Conservation (phyloP, 768 basidiomycete species). For the Suillus placidus region DNA sequence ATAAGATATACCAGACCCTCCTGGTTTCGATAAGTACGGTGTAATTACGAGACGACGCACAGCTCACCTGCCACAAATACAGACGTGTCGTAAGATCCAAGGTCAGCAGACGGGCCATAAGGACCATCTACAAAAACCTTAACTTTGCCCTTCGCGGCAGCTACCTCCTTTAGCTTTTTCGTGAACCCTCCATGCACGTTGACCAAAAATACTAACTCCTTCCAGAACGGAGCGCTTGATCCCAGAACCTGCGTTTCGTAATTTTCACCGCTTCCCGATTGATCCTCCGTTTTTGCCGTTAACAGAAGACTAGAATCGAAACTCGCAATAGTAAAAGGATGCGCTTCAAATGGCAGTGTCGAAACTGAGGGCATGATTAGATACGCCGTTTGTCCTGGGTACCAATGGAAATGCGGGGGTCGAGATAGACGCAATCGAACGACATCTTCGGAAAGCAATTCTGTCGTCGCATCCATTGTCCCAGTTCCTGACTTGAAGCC, state of each 20-base stretch:
- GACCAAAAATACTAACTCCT: slow-evolving; percentile 54
- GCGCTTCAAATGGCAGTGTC: slow-evolving; percentile 44
- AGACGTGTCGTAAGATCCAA: slow-evolving; percentile 41
- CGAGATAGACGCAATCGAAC: slow-evolving; percentile 45
- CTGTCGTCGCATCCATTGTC: slow-evolving; percentile 39
- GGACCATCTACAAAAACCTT: slow-evolving; percentile 50
- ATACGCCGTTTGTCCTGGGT: slow-evolving; percentile 52
- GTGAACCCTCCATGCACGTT: slow-evolving; percentile 60
- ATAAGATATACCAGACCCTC: slow-evolving; percentile 54
- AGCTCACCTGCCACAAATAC: slow-evolving; percentile 45
- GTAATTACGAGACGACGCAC: neutral
- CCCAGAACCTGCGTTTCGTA: neutral
- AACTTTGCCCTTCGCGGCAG: slow-evolving; percentile 29
- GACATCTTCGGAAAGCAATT: slow-evolving; percentile 43
- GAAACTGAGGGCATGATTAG: slow-evolving; percentile 47
- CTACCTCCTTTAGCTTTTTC: slow-evolving; percentile 38
- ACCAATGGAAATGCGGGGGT: slow-evolving; percentile 47
- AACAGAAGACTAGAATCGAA: slow-evolving; percentile 20
- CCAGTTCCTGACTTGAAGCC: slow-evolving; percentile 22
- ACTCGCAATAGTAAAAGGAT: slow-evolving; percentile 58
- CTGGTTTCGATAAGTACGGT: slow-evolving; percentile 24
- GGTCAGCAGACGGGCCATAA: slow-evolving; percentile 42
- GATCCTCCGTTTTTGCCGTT: neutral
- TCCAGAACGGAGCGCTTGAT: slow-evolving; percentile 17
- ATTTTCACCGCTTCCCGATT: slow-evolving; percentile 15